These are phyloP conservation scores for Sordaria brevicollis DNA, from an alignment of 495 filamentous ascomycete genomes.

Conservation along the genomic window DNA sequence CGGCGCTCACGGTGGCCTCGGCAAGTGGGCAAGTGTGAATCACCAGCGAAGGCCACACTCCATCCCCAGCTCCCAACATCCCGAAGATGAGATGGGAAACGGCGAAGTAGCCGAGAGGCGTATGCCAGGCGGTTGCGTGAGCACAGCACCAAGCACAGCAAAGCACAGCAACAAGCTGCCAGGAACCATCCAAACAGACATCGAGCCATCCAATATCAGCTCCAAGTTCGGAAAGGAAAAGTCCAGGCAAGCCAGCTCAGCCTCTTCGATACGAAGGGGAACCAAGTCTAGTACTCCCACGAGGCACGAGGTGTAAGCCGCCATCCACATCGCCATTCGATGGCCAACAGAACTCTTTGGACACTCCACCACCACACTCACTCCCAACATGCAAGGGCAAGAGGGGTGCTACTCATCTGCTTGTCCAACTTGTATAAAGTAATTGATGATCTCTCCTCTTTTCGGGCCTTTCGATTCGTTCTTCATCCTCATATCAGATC, in stretches of 20 bases:
- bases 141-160: background rate
- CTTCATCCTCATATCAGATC: background rate
- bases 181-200: background rate
- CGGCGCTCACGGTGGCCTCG: background rate
- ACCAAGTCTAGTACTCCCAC: background rate
- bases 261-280: background rate
- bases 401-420: background rate
- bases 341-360: background rate
- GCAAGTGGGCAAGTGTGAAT: background rate
- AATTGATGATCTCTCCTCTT: background rate
- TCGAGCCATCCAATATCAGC: background rate
- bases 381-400: background rate
- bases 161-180: background rate
- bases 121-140: background rate
- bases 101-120: background rate
- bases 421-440: background rate
- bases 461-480: background rate
- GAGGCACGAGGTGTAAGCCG: background rate
- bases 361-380: background rate
- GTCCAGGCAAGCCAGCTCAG: background rate
- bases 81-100: background rate
- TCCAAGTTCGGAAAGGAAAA: background rate
- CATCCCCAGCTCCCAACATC: background rate
- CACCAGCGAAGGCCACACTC: background rate
- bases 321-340: background rate